Evolutionary conservation across 225 moss, liverwort and hornwort genomes (phyloP).

Genomic region (Pseudoscleropodium purum): DNA sequence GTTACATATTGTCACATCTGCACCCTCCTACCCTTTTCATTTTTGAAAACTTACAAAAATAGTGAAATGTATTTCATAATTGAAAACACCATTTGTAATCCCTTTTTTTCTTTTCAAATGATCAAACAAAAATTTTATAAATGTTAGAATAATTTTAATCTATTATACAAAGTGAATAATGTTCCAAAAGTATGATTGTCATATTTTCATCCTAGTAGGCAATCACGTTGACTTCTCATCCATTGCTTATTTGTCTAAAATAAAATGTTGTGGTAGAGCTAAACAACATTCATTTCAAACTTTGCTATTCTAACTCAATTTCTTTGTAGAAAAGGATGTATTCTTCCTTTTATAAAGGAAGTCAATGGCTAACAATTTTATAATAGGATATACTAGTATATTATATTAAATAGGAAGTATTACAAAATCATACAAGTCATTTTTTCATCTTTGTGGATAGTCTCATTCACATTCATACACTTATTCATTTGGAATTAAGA

Average conservation of each 20-base stretch:
- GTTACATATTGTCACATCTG: constrained; percentile 30
- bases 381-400: accelerated
- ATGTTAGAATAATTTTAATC: accelerated
- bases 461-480: background rate
- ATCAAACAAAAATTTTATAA: background rate
- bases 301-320: background rate
- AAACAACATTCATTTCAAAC: background rate
- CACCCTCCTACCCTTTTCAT: constrained; percentile 55
- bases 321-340: background rate
- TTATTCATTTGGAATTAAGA: background rate
- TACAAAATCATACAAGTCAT: background rate
- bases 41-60: background rate
- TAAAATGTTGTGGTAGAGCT: too few relatives aligned
- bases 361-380: too few relatives aligned
- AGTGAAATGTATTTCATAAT: background rate
- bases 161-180: background rate
- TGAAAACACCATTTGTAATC: accelerated
- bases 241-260: background rate
- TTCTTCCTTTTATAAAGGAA: background rate
- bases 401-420: background rate
- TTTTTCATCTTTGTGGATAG: background rate
- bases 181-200: too few relatives aligned
- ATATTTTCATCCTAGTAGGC: background rate
- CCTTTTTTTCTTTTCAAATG: accelerated
- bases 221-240: background rate